These are phyloP conservation scores for Gyromitra esculenta DNA, from an alignment of 2,329 filamentous ascomycete species.

Conservation along the genomic window DNA sequence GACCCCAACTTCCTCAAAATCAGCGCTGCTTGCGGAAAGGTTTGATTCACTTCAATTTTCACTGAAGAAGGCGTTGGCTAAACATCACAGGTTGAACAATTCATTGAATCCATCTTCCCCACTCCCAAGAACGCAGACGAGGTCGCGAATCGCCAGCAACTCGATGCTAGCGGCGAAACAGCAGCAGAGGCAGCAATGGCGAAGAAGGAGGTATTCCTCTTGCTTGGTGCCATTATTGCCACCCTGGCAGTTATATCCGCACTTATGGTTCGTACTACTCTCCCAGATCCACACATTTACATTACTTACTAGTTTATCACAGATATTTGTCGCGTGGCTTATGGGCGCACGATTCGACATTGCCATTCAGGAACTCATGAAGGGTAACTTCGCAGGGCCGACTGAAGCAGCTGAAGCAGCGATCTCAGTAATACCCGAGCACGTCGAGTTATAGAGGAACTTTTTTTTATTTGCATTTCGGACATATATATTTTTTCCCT, in stretches of 20 bases:
- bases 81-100: conserved; percentile 79
- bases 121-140: conserved; percentile 69
- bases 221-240: conserved; percentile 73
- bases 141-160: conserved; percentile 60
- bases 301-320: conserved; percentile 48
- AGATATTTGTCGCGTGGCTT: conserved; percentile 81
- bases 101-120: conserved; percentile 93
- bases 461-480: conserved; percentile 51
- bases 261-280: conserved; percentile 75
- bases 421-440: conserved; percentile 47
- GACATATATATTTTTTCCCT: conserved; percentile 58
- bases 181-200: conserved; percentile 69
- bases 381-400: conserved; percentile 63
- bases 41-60: conserved; percentile 61
- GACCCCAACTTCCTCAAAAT: conserved; percentile 94
- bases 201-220: conserved; percentile 68
- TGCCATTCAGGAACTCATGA: conserved; percentile 67
- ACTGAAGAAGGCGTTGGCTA: conserved; percentile 42
- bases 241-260: conserved; percentile 77
- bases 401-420: conserved; percentile 14
- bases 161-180: conserved; percentile 61
- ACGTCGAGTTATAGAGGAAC: conserved; percentile 55
- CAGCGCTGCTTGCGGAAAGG: conserved; percentile 87
- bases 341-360: conserved; percentile 85
- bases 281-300: conserved; percentile 39